Evolutionary conservation across 139 green algal species (phyloP), one percentile per base, ranked within the genome.

Genomic region (Dunaliella sp.): DNA sequence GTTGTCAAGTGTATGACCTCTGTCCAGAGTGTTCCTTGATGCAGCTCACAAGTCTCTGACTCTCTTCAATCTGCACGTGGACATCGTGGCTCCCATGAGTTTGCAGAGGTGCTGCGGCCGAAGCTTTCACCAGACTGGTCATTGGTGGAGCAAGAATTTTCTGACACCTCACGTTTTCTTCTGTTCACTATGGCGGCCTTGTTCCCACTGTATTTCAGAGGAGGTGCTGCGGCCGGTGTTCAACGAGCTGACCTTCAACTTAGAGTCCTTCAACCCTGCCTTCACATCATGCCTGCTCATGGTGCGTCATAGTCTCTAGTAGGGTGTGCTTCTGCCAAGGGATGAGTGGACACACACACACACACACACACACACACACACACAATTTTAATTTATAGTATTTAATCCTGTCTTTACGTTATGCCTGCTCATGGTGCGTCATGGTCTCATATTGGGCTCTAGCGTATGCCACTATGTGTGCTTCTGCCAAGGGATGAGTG

Each of bases 251-350:
- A 95, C 93, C 25, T 97, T 95, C 91, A 98, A 98, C 89, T 91
- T 98, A 84, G 96, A 98, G 93, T 97, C 95, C 0, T 98, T 98
- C 95, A 98, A 98, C 91, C 96, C 96, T 33, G 95, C 95, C 84
- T 98, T 98, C 89, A 96, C 96, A 26, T 92, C 93, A n/a, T 94
- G 95, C 74, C 86, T 98, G 83, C 94, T 98, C 35, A 92, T 93
- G 90, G 95, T 96, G 82, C 16, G 87, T 77, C 73, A 78, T 30
- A 74, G 58, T n/a, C n/a, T n/a, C n/a, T n/a, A 74, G 21, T 74
- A 74, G 21, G 21, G 58, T 74, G 58, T 74, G 21, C 21, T 74
- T 24, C 24, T 30, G 21, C 58, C 58, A 74, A 30, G 58, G 21
- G 58, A 24, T 74, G 26, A 77, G 12, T 38, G 22, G 21, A 72